These are phyloP conservation scores for Ophioceras dolichostomum DNA, from an alignment of 2,329 filamentous ascomycete species.

Conservation along the genomic window DNA sequence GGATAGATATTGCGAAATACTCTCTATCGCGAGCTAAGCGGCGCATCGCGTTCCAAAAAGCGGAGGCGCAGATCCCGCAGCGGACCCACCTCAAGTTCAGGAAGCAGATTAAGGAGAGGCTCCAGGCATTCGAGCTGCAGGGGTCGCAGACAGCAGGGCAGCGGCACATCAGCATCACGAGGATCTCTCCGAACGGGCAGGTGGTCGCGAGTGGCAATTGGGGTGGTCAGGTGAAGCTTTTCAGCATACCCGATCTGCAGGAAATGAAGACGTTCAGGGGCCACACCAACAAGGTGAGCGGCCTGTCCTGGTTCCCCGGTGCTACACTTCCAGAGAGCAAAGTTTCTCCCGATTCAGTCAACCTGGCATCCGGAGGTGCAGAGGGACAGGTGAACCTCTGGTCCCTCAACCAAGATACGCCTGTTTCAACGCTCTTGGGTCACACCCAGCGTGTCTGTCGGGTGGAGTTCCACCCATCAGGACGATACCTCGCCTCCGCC, in stretches of 20 bases:
- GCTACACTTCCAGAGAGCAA: slow-evolving; percentile 60
- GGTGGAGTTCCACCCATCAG: slow-evolving; percentile 89
- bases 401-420: slow-evolving; percentile 79
- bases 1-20: slow-evolving; percentile 69
- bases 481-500: slow-evolving; percentile 78
- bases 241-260: slow-evolving; percentile 72
- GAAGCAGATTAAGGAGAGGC: slow-evolving; percentile 72
- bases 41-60: slow-evolving; percentile 63
- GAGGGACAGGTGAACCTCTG: slow-evolving; percentile 83
- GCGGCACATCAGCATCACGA: slow-evolving; percentile 79
- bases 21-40: slow-evolving; percentile 73
- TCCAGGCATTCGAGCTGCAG: slow-evolving; percentile 79
- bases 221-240: slow-evolving; percentile 77
- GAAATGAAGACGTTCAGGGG: slow-evolving; percentile 66
- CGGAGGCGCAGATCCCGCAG: slow-evolving; percentile 71
- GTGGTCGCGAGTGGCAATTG: slow-evolving; percentile 84
- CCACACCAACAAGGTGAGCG: slow-evolving; percentile 81
- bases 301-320: slow-evolving; percentile 80
- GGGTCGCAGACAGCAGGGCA: slow-evolving; percentile 90
- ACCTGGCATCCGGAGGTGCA: slow-evolving; percentile 81
- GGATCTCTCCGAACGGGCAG: slow-evolving; percentile 78
- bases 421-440: slow-evolving; percentile 67
- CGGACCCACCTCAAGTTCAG: slow-evolving; percentile 87
- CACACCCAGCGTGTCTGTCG: slow-evolving; percentile 82
- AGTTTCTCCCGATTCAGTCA: slow-evolving; percentile 62